phyloP scores from a whole-genome alignment of 495 filamentous ascomycete genomes.

The Aspergillus homomorphus region DNA sequence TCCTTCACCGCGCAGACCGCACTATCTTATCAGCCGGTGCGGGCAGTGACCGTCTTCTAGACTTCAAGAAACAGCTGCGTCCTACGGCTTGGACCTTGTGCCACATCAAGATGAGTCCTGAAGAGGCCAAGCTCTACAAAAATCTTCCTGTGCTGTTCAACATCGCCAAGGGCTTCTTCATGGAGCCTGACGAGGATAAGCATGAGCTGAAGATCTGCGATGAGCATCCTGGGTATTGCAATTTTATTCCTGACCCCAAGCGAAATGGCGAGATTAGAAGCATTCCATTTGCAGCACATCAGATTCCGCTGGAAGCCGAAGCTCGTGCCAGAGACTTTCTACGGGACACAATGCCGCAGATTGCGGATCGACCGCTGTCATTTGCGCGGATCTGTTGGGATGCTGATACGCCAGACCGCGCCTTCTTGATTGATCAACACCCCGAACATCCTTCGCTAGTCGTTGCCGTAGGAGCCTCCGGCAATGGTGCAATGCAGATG shows the following conservation, averaged over 20 bases:
- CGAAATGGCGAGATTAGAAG: constrained; percentile 26
- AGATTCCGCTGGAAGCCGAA: constrained; percentile 48
- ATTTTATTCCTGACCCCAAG: constrained; percentile 30
- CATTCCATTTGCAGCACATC: constrained; percentile 45
- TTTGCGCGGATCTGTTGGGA: constrained; percentile 55
- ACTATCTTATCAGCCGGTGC: constrained; percentile 50
- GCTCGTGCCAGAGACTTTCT: constrained; percentile 41
- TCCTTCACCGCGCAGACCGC: constrained; percentile 31
- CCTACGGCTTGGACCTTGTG: constrained; percentile 53
- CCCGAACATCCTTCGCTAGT: constrained; percentile 40
- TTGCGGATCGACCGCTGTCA: constrained; percentile 42
- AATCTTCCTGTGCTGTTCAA: constrained; percentile 52
- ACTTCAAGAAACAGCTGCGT: constrained; percentile 51
- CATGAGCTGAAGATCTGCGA: constrained; percentile 55
- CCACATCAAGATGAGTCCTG: constrained; percentile 47
- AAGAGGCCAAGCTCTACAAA: constrained; percentile 40
- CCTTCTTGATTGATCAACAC: constrained; percentile 47
- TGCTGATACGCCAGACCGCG: constrained; percentile 50
- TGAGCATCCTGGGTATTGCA: constrained; percentile 55
- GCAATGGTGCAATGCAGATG: constrained; percentile 51
- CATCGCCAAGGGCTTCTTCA: constrained; percentile 52
- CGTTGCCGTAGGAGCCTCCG: constrained; percentile 50
- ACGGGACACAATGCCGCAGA: constrained; percentile 49
- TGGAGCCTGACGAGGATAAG: constrained; percentile 51
- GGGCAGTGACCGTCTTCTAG: constrained; percentile 42